phyloP scores from a whole-genome alignment of 1,139 yeast genomes.

The Kodamaea fungicola region DNA sequence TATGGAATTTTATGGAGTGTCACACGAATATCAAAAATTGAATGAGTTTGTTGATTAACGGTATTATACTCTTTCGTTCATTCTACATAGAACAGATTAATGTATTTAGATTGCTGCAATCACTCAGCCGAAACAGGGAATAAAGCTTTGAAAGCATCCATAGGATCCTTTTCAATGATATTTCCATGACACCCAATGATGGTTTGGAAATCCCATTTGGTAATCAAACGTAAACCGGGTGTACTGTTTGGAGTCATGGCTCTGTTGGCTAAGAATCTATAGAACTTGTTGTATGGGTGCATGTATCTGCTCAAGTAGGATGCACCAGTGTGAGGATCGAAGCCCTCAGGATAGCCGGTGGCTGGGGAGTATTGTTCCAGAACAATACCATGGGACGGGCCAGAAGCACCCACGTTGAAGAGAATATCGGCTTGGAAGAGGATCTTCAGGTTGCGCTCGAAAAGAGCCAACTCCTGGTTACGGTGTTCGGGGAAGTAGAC shows the following conservation, averaged over 20 bases:
- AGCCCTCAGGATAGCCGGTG: constrained; percentile 17
- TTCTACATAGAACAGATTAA: too few species aligned
- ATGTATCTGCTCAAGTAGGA: constrained; percentile 19
- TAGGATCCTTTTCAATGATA: constrained; percentile 18
- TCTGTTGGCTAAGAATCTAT: constrained; percentile 28
- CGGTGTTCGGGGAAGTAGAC: constrained; percentile 22
- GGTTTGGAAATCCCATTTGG: constrained; percentile 21
- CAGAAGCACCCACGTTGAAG: constrained; percentile 18
- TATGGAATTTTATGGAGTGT: neutral
- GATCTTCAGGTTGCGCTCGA: constrained; percentile 17
- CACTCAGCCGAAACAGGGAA: constrained; percentile 8
- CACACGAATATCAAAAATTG: too few species aligned
- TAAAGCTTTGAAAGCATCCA: constrained; percentile 15
- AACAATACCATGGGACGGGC: constrained; percentile 8
- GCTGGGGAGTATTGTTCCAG: constrained; percentile 23
- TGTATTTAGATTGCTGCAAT: too few species aligned
- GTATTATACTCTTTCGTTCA: too few species aligned
- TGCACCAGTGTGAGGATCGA: constrained; percentile 19
- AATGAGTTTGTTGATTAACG: too few species aligned
- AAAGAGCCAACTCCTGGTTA: constrained; percentile 23
- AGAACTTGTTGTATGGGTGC: constrained; percentile 18
- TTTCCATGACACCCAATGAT: constrained; percentile 26
- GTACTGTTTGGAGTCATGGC: constrained; percentile 15
- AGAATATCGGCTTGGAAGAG: constrained; percentile 24
- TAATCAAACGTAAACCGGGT: constrained; percentile 17